Percentiles rank a stretch among this genome's conserved stretches.
Evolutionary conservation across 164 flowering plant species (phyloP).

Genomic region (Magnolia kwangsiensis): DNA sequence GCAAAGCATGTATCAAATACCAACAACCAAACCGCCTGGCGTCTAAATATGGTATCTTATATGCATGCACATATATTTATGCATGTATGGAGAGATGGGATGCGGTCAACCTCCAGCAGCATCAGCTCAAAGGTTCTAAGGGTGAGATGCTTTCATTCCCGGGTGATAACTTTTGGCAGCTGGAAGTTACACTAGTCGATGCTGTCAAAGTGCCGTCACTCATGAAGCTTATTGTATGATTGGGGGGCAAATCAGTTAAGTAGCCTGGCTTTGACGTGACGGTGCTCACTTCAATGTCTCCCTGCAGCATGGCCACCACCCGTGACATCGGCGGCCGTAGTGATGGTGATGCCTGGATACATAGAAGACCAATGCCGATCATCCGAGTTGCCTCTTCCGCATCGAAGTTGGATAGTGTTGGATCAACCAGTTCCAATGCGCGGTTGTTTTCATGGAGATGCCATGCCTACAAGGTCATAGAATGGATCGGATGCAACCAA

Average conservation of each 20-base stretch:
- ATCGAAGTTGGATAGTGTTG: too few relatives aligned
- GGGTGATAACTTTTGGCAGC: slow-evolving; percentile 7
- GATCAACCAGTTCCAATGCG: too few relatives aligned
- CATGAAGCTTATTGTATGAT: slow-evolving; percentile 14
- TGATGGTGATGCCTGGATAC: slow-evolving; percentile 62
- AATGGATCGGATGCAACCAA: background rate
- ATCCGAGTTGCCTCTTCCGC: slow-evolving; percentile 37
- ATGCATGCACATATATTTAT: background rate
- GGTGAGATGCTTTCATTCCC: slow-evolving; percentile 16
- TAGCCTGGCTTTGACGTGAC: too few relatives aligned
- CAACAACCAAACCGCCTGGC: too few relatives aligned
- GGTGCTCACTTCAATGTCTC: too few relatives aligned
- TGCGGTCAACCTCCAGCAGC: slow-evolving; percentile 11
- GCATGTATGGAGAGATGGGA: background rate
- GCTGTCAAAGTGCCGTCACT: slow-evolving; percentile 5
- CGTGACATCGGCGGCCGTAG: slow-evolving; percentile 64
- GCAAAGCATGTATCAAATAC: too few relatives aligned
- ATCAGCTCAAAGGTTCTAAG: slow-evolving; percentile 2
- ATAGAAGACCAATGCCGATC: slow-evolving; percentile 45
- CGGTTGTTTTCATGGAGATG: too few relatives aligned
- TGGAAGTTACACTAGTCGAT: slow-evolving; percentile 3
- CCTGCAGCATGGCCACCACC: slow-evolving; percentile 8
- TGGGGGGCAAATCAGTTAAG: background rate
- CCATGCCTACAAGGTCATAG: slow-evolving; percentile 30
- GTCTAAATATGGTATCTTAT: background rate